Evolutionary conservation across 495 filamentous ascomycete species (phyloP), one percentile per base, ranked within the genome.

Genomic region (Neurospora sp.): DNA sequence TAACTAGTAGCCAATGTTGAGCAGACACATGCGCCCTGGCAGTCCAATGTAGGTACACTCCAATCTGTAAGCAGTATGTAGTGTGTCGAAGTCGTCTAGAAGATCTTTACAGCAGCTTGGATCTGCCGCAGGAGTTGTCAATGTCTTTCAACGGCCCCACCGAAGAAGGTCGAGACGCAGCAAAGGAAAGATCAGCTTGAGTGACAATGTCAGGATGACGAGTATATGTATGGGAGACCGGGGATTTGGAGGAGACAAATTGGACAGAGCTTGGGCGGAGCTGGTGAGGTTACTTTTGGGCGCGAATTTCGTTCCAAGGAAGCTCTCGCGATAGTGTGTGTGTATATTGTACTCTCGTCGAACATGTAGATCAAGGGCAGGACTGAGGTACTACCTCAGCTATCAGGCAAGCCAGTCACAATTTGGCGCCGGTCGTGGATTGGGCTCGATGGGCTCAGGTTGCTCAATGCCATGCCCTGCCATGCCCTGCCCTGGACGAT

Each of bases 1-100:
- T 65, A 65, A 65, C 53, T 35, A 65, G 27, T 14, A 79, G 72
- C 84, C 83, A 85, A 85, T 86, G 79, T 78, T 75, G 74, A 77
- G 78, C 76, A 82, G 79, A 83, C 84, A 84, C 82, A 86, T 85
- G 82, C 81, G 76, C 77, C 73, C 72, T 41, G 74, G 78, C 77
- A 80, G 76, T 79, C 76, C 72, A 72, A 74, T 65, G 53, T 65
- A 65, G 53, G 53, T 35, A 35, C 53, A 12, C 53, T 61, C 22
- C 53, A 9, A 12, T 61, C 12, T 61, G 22, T 31, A 61, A 31
- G 22, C 53, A 65, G 53, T 65, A 37, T 37, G 53, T 35, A 65
- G 53, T 65, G 27, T 65, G 53, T 65, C 53, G 53, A 35, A 65
- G 53, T 18, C 53, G 53, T 65, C 53, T 65, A 65, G 53, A 65